Evolutionary conservation across 768 basidiomycete genomes (phyloP).

Genomic region (Thelephora ganbajun): DNA sequence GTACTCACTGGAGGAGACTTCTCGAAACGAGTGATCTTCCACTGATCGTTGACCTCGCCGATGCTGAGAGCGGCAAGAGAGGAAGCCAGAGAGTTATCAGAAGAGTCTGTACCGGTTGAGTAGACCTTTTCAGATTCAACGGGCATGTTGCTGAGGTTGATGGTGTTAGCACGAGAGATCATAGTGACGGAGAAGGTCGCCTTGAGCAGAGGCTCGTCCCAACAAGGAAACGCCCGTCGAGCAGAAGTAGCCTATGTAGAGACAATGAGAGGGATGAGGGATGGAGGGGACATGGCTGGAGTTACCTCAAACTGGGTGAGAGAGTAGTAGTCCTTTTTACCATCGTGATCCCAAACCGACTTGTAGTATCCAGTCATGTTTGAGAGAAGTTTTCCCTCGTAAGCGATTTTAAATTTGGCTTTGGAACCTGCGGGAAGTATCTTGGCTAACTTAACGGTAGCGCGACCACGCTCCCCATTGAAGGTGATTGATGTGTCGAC

Average conservation of each 20-base stretch:
- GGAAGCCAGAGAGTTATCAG: conserved; percentile 7
- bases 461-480: conserved; percentile 34
- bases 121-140: conserved; percentile 43
- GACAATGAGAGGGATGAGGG: neutral
- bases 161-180: conserved; percentile 63
- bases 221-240: conserved; percentile 72
- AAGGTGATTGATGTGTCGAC: conserved; percentile 31
- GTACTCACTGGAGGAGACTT: conserved; percentile 52
- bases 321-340: conserved; percentile 51
- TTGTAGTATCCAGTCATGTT: conserved; percentile 80
- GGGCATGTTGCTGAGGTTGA: conserved; percentile 83
- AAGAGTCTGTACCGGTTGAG: conserved; percentile 16
- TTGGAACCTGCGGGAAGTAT: conserved; percentile 53
- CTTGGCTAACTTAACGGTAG: conserved; percentile 42
- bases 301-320: conserved; percentile 82
- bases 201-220: conserved; percentile 89
- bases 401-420: conserved; percentile 56
- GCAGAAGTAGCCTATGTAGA: conserved; percentile 64
- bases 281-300: neutral
- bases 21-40: conserved; percentile 77
- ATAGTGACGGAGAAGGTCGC: conserved; percentile 68
- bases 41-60: conserved; percentile 26
- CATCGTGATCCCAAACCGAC: conserved; percentile 47
- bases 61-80: conserved; percentile 30
- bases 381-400: conserved; percentile 49